A percentile compares a stretch with the other conserved stretches of the same genome.
phyloP scores from a whole-genome alignment of 176 grass and related monocot genomes.

The Oryza australiensis region DNA sequence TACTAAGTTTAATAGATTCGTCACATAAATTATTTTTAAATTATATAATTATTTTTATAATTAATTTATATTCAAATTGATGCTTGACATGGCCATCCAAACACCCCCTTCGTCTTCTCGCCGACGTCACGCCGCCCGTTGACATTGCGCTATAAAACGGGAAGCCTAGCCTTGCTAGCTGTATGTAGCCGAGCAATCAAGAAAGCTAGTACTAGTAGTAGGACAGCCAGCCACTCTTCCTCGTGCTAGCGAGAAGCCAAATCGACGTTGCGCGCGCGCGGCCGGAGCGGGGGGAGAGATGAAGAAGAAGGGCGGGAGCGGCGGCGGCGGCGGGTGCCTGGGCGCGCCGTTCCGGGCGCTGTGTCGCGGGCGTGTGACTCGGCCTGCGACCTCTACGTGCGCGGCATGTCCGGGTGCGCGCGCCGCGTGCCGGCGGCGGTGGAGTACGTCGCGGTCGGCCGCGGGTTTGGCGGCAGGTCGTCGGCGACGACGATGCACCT shows the following conservation, averaged over 20 bases:
- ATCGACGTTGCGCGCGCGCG: not conserved
- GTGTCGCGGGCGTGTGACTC: slow-evolving; percentile 62
- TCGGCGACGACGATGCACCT: slow-evolving; percentile 4
- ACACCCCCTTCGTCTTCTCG: not conserved
- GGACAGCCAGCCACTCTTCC: not conserved
- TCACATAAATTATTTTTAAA: no score
- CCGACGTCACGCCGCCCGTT: not conserved
- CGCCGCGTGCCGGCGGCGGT: slow-evolving; percentile 8
- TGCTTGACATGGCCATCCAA: no score
- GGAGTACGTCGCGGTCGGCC: slow-evolving; percentile 20
- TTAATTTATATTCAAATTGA: no score
- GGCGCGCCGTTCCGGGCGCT: slow-evolving; percentile 46
- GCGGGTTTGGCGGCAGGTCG: slow-evolving; percentile 35
- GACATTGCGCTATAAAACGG: not conserved
- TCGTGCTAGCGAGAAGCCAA: not conserved
- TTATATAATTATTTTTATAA: no score
- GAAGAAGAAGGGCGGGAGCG: slow-evolving; percentile 30
- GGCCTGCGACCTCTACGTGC: slow-evolving; percentile 64
- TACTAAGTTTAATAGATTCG: no score
- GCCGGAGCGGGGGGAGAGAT: not conserved
- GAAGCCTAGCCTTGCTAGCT: no score
- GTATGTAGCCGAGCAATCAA: no score
- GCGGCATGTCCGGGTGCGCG: slow-evolving; percentile 52
- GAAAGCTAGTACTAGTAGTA: not conserved
- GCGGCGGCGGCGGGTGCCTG: slow-evolving; percentile 35